These are phyloP conservation scores for Cudoniella acicularis DNA, from an alignment of 495 filamentous ascomycete genomes.

Conservation along the genomic window DNA sequence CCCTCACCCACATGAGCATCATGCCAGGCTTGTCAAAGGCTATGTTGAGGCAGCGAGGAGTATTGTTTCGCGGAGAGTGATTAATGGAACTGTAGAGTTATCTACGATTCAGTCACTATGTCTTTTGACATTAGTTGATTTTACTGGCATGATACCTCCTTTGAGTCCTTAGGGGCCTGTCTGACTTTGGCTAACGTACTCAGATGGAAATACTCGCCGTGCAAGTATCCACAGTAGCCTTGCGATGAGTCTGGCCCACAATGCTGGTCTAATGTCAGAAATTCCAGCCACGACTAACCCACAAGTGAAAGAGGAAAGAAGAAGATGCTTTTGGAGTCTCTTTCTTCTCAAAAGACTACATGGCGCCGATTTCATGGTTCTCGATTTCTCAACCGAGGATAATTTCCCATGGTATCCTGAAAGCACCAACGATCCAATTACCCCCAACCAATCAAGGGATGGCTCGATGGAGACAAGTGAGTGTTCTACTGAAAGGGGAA, in stretches of 20 bases:
- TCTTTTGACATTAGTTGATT: slow-evolving; percentile 43
- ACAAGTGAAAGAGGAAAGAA: slow-evolving; percentile 36
- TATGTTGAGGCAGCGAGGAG: slow-evolving; percentile 43
- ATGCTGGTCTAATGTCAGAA: slow-evolving; percentile 39
- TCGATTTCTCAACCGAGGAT: slow-evolving; percentile 35
- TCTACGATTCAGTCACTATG: slow-evolving; percentile 45
- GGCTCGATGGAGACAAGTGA: background rate
- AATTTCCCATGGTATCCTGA: slow-evolving; percentile 32
- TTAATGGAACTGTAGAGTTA: slow-evolving; percentile 42
- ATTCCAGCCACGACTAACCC: slow-evolving; percentile 20
- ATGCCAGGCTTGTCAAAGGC: slow-evolving; percentile 24
- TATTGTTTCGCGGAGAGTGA: slow-evolving; percentile 40
- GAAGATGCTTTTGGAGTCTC: slow-evolving; percentile 48
- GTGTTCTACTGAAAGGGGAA: slow-evolving; percentile 34
- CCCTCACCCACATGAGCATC: slow-evolving; percentile 16
- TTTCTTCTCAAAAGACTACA: slow-evolving; percentile 44
- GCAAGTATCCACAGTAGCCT: slow-evolving; percentile 46
- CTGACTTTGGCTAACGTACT: background rate
- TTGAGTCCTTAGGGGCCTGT: too few species aligned
- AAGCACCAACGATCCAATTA: slow-evolving; percentile 27
- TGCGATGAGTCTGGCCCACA: slow-evolving; percentile 44
- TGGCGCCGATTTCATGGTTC: slow-evolving; percentile 38
- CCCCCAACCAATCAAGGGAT: background rate
- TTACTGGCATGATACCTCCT: slow-evolving; percentile 37
- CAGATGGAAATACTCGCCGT: slow-evolving; percentile 46